Percentiles rank a stretch among this genome's conserved stretches.
These are phyloP conservation scores for Coccomyxa sp. DNA, from an alignment of 139 green algal genomes.

Conservation along the genomic window DNA sequence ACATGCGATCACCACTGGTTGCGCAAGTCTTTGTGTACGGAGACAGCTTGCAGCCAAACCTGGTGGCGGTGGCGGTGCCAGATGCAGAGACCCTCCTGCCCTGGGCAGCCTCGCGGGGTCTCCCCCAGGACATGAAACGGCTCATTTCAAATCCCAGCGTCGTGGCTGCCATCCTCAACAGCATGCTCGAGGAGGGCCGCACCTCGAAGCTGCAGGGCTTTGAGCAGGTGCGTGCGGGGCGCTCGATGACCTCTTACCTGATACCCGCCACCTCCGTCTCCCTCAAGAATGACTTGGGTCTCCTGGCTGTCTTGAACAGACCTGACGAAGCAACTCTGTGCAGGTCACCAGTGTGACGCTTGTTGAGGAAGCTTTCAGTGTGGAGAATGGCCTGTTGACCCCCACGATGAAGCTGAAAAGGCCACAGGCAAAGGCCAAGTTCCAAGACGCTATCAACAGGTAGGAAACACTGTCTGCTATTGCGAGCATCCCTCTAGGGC, in stretches of 20 bases:
- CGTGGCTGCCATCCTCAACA: slow-evolving; percentile 53
- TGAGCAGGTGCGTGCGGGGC: slow-evolving; percentile 52
- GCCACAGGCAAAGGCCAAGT: slow-evolving; percentile 56
- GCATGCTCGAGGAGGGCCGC: slow-evolving; percentile 77
- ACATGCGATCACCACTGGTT: slow-evolving; percentile 68
- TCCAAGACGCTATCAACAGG: slow-evolving; percentile 21
- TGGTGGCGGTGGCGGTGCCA: slow-evolving; percentile 89
- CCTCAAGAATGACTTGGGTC: neutral
- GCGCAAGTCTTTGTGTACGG: slow-evolving; percentile 88
- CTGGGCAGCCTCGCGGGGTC: slow-evolving; percentile 50
- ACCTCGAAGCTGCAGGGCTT: slow-evolving; percentile 81
- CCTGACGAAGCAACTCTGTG: neutral
- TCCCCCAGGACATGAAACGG: slow-evolving; percentile 33
- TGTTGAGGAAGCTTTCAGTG: slow-evolving; percentile 73
- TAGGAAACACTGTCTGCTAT: no score
- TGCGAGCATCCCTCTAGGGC: no score
- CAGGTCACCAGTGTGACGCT: slow-evolving; percentile 47
- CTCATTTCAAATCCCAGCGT: slow-evolving; percentile 64
- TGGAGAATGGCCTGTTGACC: slow-evolving; percentile 86
- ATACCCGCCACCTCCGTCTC: neutral
- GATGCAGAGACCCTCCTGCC: slow-evolving; percentile 88
- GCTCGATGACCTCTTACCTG: no score
- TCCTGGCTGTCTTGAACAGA: neutral
- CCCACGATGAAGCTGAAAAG: slow-evolving; percentile 96
- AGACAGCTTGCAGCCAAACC: slow-evolving; percentile 70